These are phyloP conservation scores for Pittosporum tobira DNA, from an alignment of 129 eudicot genomes.

Conservation along the genomic window DNA sequence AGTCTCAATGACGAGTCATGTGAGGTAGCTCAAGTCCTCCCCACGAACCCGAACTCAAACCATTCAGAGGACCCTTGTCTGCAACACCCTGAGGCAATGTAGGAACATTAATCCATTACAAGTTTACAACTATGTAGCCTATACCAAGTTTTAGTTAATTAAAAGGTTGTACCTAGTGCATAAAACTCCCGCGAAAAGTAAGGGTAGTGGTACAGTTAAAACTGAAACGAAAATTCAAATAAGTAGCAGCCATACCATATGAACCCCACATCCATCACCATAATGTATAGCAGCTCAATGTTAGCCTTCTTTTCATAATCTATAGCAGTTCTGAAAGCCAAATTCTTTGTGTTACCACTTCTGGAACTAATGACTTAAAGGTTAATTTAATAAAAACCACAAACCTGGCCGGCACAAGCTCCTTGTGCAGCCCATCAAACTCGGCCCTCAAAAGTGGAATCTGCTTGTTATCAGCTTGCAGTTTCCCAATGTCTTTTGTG, in stretches of 20 bases:
- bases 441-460: conserved; percentile 66
- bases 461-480: conserved; percentile 67
- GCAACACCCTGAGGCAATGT: conserved; percentile 49
- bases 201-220: no score
- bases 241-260: no score
- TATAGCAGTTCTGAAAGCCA: conserved; percentile 47
- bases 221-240: no score
- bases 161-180: no score
- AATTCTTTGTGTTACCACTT: background rate
- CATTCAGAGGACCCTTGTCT: conserved; percentile 67
- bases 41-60: conserved; percentile 60
- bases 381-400: background rate
- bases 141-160: no score
- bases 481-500: conserved; percentile 48
- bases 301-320: no score
- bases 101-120: conserved; percentile 9
- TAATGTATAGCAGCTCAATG: no score
- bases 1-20: conserved; percentile 43
- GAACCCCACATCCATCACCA: no score
- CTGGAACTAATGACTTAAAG: background rate
- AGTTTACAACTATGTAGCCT: no score
- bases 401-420: conserved; percentile 83
- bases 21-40: conserved; percentile 57
- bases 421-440: conserved; percentile 68
- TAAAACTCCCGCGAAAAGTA: no score